Conservation (phyloP, 1,284 basidiomycete species). For the Cryptococcus wingfieldii region DNA sequence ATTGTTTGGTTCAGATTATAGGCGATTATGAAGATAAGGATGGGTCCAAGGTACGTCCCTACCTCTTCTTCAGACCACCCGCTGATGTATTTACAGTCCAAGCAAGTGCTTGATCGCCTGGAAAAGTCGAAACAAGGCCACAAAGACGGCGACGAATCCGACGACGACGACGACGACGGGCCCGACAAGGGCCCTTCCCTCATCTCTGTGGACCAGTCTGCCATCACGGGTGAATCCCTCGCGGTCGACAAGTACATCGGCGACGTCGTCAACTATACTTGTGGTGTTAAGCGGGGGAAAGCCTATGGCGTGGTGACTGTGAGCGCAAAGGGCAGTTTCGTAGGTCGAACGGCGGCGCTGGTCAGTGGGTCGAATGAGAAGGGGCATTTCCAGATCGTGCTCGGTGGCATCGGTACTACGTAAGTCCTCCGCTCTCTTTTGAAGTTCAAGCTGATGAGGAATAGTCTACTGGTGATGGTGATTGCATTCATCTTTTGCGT, state of each 20-base stretch:
- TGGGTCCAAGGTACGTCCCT: constrained; percentile 36
- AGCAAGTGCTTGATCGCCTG: constrained; percentile 18
- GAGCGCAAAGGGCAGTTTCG: constrained; percentile 53
- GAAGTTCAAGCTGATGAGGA: not conserved
- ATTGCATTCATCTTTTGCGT: constrained; percentile 53
- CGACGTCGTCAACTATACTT: constrained; percentile 53
- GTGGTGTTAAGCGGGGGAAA: constrained; percentile 55
- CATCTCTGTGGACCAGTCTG: constrained; percentile 54
- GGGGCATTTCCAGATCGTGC: constrained; percentile 56
- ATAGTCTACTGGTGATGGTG: constrained; percentile 53
- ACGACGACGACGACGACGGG: constrained; percentile 41
- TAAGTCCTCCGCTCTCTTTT: constrained; percentile 4
- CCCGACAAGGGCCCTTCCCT: constrained; percentile 54
- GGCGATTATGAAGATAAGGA: constrained; percentile 52
- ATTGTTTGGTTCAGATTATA: constrained; percentile 49
- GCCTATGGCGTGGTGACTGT: constrained; percentile 52
- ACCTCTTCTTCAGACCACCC: not conserved
- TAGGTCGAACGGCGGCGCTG: constrained; percentile 47
- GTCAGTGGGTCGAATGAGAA: constrained; percentile 44
- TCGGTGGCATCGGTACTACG: constrained; percentile 54
- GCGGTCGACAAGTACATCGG: constrained; percentile 57
- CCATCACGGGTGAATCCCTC: constrained; percentile 57
- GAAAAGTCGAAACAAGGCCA: constrained; percentile 18
- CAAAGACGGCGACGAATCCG: constrained; percentile 30
- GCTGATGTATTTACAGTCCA: constrained; percentile 9